phyloP scores from a whole-genome alignment of 2,329 filamentous ascomycete genomes.

The Alternaria triticina region DNA sequence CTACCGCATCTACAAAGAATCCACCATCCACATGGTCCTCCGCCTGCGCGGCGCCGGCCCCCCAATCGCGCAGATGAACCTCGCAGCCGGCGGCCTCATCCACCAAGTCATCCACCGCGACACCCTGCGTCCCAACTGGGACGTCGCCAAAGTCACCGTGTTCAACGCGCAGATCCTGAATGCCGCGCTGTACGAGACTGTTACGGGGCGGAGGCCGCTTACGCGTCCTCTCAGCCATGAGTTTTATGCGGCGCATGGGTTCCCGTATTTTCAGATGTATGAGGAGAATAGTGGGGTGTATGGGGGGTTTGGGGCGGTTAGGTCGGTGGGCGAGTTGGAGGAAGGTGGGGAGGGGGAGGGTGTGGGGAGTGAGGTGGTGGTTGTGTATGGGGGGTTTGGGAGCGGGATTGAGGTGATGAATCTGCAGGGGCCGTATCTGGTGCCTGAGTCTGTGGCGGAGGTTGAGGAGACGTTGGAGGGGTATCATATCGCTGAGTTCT shows the following conservation, averaged over 20 bases:
- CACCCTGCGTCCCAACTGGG: constrained; percentile 11
- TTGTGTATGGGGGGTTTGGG: not conserved
- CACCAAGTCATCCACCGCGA: constrained; percentile 50
- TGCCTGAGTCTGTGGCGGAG: constrained; percentile 23
- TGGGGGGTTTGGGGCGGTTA: constrained; percentile 35
- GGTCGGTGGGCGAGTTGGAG: constrained; percentile 36
- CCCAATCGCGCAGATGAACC: constrained; percentile 37
- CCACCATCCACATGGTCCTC: constrained; percentile 72
- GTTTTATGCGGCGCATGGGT: constrained; percentile 42
- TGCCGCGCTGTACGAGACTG: constrained; percentile 37
- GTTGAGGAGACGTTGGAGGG: constrained; percentile 20
- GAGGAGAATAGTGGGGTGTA: constrained; percentile 36
- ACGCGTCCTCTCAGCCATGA: constrained; percentile 43
- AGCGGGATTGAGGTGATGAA: constrained; percentile 9
- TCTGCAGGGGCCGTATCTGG: constrained; percentile 17
- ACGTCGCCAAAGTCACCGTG: constrained; percentile 26
- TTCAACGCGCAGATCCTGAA: constrained; percentile 54
- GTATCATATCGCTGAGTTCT: not conserved
- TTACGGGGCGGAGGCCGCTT: constrained; percentile 48
- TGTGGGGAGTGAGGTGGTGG: not conserved
- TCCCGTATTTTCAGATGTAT: constrained; percentile 49
- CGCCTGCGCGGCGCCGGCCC: constrained; percentile 64
- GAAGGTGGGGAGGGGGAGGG: not conserved
- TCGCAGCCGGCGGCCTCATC: constrained; percentile 52
- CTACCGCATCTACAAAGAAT: constrained; percentile 68